Evolutionary conservation across 192 early-diverging fungal genomes (phyloP).

Genomic region (Phlyctochytrium planicorne): DNA sequence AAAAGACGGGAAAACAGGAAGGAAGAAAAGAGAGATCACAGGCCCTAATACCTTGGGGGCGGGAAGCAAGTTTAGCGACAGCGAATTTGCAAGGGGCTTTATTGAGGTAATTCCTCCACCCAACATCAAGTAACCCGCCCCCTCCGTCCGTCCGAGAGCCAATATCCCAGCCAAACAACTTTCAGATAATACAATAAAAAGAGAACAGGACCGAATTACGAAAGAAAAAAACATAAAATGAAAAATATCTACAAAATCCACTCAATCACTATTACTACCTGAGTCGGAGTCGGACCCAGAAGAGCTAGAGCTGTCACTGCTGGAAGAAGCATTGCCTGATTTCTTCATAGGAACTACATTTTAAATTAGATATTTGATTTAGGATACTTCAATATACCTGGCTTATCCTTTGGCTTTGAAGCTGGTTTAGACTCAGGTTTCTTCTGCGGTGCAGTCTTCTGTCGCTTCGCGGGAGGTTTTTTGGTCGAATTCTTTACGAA

Average conservation of each 20-base stretch:
- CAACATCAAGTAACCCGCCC: no score
- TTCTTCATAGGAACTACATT: neutral
- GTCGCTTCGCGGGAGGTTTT: neutral
- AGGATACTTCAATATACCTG: neutral
- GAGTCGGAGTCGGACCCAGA: conserved; percentile 30
- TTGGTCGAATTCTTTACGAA: conserved; percentile 58
- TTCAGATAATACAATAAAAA: neutral
- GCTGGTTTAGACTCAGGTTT: conserved; percentile 1
- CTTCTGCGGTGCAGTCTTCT: conserved; percentile 2
- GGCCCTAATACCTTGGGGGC: no score
- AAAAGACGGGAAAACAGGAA: no score
- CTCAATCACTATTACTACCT: conserved; percentile 20
- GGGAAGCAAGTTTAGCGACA: no score
- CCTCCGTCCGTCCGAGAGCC: no score
- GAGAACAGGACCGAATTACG: neutral
- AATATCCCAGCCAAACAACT: neutral
- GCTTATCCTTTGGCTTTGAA: neutral
- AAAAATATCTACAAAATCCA: neutral
- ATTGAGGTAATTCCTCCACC: neutral
- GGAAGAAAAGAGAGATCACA: no score
- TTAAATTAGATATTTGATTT: neutral
- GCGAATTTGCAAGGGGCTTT: neutral
- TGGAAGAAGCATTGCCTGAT: neutral
- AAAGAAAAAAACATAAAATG: neutral
- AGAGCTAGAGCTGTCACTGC: conserved; percentile 9